Evolutionary conservation across 257 asterid species (phyloP).

Genomic region (Solanum peruvianum): DNA sequence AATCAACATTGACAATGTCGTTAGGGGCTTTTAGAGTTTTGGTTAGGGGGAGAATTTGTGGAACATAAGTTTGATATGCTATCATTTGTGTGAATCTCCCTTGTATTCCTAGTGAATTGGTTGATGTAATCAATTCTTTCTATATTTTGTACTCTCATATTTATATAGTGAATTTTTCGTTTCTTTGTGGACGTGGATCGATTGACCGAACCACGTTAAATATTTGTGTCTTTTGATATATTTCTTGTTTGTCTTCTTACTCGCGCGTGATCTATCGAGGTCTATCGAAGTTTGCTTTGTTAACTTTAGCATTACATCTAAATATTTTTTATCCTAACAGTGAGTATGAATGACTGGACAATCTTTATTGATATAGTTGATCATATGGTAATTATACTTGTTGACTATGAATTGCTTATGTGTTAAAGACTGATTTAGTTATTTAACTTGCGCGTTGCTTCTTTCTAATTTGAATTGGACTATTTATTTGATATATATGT

Average conservation of each 20-base stretch:
- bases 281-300: no score
- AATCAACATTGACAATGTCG: neutral
- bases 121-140: no score
- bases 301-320: no score
- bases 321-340: no score
- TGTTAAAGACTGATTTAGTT: neutral
- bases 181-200: neutral
- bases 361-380: neutral
- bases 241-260: neutral
- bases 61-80: neutral
- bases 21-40: neutral
- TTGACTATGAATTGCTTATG: no score
- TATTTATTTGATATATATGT: no score
- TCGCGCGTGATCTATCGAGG: no score
- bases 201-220: neutral
- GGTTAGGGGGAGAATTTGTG: neutral
- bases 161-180: neutral
- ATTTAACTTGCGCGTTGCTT: neutral
- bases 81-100: no score
- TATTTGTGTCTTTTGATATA: neutral
- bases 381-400: neutral
- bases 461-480: no score
- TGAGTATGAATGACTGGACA: no score
- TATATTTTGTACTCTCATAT: neutral
- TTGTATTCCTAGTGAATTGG: no score